phyloP scores from a whole-genome alignment of 257 asterid genomes.

The Primulina huaijiensis region DNA sequence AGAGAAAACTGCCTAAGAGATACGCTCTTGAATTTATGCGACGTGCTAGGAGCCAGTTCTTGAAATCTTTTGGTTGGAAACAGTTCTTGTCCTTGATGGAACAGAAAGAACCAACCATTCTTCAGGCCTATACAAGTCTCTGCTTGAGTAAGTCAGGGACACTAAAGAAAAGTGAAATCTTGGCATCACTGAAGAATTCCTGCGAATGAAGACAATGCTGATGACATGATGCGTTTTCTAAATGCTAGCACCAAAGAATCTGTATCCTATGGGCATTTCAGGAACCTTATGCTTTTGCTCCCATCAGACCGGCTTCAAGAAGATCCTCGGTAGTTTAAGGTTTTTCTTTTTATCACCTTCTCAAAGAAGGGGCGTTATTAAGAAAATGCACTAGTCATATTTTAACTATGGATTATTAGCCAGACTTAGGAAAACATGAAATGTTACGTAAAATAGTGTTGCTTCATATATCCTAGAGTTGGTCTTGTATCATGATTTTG shows the following conservation, averaged over 20 bases:
- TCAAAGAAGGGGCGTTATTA: background rate
- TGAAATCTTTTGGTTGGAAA: conserved; percentile 96
- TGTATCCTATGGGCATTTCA: conserved; percentile 93
- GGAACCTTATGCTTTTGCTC: conserved; percentile 93
- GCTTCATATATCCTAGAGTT: background rate
- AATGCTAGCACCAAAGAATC: conserved; percentile 83
- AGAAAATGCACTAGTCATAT: background rate
- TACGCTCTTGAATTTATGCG: conserved; percentile 88
- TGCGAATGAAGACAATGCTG: conserved; percentile 94
- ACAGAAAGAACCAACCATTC: conserved; percentile 98
- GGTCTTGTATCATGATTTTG: background rate
- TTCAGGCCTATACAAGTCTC: conserved; percentile 97
- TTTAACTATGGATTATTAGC: background rate
- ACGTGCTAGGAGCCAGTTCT: conserved; percentile 82
- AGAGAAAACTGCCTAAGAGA: conserved; percentile 87
- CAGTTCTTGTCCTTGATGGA: conserved; percentile 94
- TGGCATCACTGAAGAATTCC: conserved; percentile 88
- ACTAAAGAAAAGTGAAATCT: conserved; percentile 80
- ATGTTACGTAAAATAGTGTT: background rate
- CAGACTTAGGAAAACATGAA: background rate
- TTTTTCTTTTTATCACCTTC: background rate
- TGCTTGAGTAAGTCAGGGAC: conserved; percentile 97
- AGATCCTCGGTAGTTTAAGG: conserved; percentile 76
- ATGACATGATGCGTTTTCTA: conserved; percentile 98
- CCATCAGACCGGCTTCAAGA: conserved; percentile 97